Evolutionary conservation across 106 monocot species (phyloP).

Genomic region (Xerophyta viscosa): DNA sequence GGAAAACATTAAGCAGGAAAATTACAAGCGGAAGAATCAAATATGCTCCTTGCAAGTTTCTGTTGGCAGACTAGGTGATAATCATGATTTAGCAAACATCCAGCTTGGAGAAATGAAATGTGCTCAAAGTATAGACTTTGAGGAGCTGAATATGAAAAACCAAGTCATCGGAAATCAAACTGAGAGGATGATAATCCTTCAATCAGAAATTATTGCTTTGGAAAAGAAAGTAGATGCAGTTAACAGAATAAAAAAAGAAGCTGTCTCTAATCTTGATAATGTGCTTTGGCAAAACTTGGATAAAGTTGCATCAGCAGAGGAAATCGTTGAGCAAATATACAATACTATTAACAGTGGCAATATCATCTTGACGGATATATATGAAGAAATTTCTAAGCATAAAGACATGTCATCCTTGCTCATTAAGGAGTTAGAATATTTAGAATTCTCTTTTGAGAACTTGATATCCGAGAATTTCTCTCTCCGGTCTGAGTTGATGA

Average conservation of each 20-base stretch:
- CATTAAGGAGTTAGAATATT: slow-evolving; percentile 24
- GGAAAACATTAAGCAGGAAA: slow-evolving; percentile 9
- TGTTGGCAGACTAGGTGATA: slow-evolving; percentile 13
- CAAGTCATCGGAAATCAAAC: slow-evolving; percentile 5
- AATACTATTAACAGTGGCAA: neutral
- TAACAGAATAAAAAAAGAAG: slow-evolving; percentile 11
- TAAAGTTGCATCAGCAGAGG: slow-evolving; percentile 8
- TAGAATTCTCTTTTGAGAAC: slow-evolving; percentile 27
- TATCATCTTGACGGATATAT: slow-evolving; percentile 18
- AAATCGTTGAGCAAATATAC: slow-evolving; percentile 7
- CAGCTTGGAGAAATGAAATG: slow-evolving; percentile 8
- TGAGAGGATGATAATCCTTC: slow-evolving; percentile 10
- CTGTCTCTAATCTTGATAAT: slow-evolving; percentile 1
- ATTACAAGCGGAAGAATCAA: slow-evolving; percentile 14
- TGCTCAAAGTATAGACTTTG: slow-evolving; percentile 13
- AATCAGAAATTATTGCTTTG: slow-evolving; percentile 24
- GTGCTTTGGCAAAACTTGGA: slow-evolving; percentile 7
- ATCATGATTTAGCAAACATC: slow-evolving; percentile 26
- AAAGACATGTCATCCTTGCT: slow-evolving; percentile 24
- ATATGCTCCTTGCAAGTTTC: slow-evolving; percentile 20
- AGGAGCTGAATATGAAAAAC: slow-evolving; percentile 22
- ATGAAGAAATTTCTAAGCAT: slow-evolving; percentile 23
- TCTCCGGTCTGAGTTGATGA: slow-evolving; percentile 35
- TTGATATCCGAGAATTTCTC: slow-evolving; percentile 30
- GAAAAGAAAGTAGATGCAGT: slow-evolving; percentile 17